Conservation (phyloP, 2,329 filamentous ascomycete species). For the Calonectria pauciramosa region DNA sequence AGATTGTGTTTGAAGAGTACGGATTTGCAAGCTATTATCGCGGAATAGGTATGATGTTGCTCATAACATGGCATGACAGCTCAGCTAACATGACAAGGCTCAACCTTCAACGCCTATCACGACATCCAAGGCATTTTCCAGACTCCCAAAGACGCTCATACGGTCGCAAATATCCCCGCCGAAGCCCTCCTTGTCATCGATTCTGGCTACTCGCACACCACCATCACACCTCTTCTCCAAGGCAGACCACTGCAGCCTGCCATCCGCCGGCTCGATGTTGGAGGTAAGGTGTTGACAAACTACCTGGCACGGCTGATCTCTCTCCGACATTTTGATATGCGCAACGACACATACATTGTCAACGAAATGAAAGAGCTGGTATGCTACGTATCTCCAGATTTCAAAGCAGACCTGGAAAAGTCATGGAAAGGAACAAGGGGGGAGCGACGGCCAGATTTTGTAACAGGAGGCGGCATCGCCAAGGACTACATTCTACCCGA, state of each 20-base stretch:
- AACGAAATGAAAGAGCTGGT: conserved; percentile 96
- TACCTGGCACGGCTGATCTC: conserved; percentile 92
- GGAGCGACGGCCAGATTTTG: conserved; percentile 64
- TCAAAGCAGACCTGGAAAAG: conserved; percentile 81
- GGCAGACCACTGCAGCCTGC: conserved; percentile 86
- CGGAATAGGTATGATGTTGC: conserved; percentile 68
- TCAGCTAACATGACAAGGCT: conserved; percentile 61
- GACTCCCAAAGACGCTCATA: conserved; percentile 64
- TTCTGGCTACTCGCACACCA: conserved; percentile 93
- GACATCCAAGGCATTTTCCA: conserved; percentile 79
- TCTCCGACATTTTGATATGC: conserved; percentile 93
- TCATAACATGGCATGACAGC: background rate
- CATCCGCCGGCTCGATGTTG: conserved; percentile 87
- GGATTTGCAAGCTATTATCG: conserved; percentile 90
- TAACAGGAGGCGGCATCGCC: conserved; percentile 73
- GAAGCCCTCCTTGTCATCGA: conserved; percentile 93
- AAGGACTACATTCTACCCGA: conserved; percentile 95
- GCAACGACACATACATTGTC: conserved; percentile 92
- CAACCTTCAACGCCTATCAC: conserved; percentile 85
- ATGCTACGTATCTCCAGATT: conserved; percentile 86
- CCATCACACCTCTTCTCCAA: conserved; percentile 86
- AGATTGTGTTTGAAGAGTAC: conserved; percentile 98
- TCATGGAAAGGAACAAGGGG: conserved; percentile 84
- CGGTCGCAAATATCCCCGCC: conserved; percentile 65
- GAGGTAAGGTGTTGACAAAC: conserved; percentile 94